These are phyloP conservation scores for Thalassiosira livingstoniorum DNA, from an alignment of 352 stramenopile species.

Conservation along the genomic window DNA sequence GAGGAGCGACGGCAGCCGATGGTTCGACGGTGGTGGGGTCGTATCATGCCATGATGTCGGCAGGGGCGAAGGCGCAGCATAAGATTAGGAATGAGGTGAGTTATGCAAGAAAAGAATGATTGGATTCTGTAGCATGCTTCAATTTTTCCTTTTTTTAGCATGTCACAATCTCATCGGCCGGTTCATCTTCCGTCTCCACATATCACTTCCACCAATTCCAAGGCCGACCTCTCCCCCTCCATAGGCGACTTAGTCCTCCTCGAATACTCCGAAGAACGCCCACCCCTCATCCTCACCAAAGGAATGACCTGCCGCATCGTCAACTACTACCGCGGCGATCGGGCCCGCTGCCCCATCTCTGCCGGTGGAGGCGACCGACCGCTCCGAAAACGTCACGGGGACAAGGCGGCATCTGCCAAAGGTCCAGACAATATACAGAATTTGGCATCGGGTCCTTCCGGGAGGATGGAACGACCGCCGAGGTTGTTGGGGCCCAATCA, in stretches of 20 bases:
- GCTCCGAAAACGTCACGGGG: conserved; percentile 63
- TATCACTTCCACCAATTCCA: not conserved
- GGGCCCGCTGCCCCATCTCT: conserved; percentile 75
- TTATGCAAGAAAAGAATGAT: too few relatives aligned
- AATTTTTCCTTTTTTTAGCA: not conserved
- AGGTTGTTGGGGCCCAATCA: conserved; percentile 74
- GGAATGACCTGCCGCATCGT: conserved; percentile 82
- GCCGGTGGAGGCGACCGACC: conserved; percentile 80
- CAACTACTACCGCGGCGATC: conserved; percentile 85
- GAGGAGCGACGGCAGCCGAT: conserved; percentile 45
- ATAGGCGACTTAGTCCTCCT: conserved; percentile 77
- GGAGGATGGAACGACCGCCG: conserved; percentile 58
- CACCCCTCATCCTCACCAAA: conserved; percentile 79
- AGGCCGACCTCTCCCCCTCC: conserved; percentile 73
- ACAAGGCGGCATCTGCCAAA: conserved; percentile 45
- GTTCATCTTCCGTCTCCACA: not conserved
- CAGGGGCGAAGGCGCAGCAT: conserved; percentile 68
- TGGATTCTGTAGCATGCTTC: too few relatives aligned
- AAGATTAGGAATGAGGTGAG: conserved; percentile 78
- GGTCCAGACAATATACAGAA: too few relatives aligned
- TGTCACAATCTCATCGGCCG: not conserved
- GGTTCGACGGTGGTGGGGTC: conserved; percentile 62
- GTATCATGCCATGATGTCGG: conserved; percentile 77
- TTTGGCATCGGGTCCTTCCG: conserved; percentile 34
- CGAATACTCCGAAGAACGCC: conserved; percentile 84